Percentiles rank a stretch among this genome's conserved stretches.
These are phyloP conservation scores for Solanum clarkiae DNA, from an alignment of 257 asterid species.

Conservation along the genomic window DNA sequence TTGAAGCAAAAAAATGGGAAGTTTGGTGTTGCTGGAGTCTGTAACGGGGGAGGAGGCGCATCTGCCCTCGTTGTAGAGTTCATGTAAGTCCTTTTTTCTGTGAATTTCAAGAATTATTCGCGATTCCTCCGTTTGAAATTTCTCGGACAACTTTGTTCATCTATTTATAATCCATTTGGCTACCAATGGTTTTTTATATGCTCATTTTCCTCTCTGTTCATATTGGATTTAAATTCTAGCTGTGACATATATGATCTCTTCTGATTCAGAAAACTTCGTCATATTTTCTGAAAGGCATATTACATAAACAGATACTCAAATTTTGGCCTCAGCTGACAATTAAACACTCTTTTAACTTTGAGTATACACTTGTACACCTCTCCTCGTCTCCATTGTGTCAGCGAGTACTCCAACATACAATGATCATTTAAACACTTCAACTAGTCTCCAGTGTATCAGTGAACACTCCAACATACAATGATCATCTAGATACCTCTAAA, in stretches of 20 bases:
- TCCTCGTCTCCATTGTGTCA: too few species aligned
- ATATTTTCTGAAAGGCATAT: background rate
- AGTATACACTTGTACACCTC: too few species aligned
- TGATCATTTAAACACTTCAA: too few species aligned
- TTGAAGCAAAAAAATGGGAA: constrained; percentile 55
- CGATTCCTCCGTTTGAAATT: background rate
- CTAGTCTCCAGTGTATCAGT: too few species aligned
- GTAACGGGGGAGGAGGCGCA: constrained; percentile 99
- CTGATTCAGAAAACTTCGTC: background rate
- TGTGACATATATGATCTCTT: background rate
- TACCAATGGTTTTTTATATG: background rate
- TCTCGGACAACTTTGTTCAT: background rate
- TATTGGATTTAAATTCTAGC: too few species aligned
- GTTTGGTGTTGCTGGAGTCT: constrained; percentile 82
- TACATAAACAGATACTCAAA: too few species aligned
- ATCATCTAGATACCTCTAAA: too few species aligned
- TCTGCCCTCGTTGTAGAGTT: constrained; percentile 80
- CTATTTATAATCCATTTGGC: background rate
- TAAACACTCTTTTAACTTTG: too few species aligned
- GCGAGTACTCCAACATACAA: too few species aligned
- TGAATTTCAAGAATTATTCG: constrained; percentile 8
- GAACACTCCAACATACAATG: too few species aligned
- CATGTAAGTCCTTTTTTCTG: constrained; percentile 20
- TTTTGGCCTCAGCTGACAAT: too few species aligned
- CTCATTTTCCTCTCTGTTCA: too few species aligned